Conservation (phyloP, 257 asterid species). For the Thymus quinquecostatus region DNA sequence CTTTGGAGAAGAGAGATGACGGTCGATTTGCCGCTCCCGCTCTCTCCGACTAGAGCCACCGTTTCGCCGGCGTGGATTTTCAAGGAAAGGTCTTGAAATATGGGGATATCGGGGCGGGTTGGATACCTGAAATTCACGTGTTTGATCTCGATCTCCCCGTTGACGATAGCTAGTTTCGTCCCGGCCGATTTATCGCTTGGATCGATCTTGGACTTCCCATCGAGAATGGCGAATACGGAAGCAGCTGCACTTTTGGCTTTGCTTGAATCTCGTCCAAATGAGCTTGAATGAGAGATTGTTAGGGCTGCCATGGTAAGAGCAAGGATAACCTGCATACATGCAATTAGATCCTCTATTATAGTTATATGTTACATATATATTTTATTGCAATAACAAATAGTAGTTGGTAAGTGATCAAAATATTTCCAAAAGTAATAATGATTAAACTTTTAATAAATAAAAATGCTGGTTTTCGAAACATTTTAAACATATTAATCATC, state of each 20-base stretch:
- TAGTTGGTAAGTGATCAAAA: too few relatives aligned
- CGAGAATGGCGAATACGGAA: conserved; percentile 68
- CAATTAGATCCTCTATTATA: too few relatives aligned
- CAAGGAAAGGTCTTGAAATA: not conserved
- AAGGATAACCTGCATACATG: conserved; percentile 65
- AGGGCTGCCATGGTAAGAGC: conserved; percentile 72
- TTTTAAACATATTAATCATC: too few relatives aligned
- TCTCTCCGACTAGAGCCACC: conserved; percentile 82
- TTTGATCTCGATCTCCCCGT: conserved; percentile 66
- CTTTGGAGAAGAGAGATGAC: conserved; percentile 29
- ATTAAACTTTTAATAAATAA: too few relatives aligned
- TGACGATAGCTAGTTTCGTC: conserved; percentile 50
- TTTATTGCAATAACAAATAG: too few relatives aligned
- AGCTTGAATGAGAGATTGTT: conserved; percentile 75
- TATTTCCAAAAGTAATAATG: too few relatives aligned
- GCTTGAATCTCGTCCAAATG: conserved; percentile 65
- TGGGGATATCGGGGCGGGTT: conserved; percentile 23
- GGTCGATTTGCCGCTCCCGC: conserved; percentile 89
- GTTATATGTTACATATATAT: too few relatives aligned
- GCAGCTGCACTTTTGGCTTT: conserved; percentile 77
- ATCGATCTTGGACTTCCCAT: conserved; percentile 63
- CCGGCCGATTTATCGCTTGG: conserved; percentile 72
- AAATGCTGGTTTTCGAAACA: too few relatives aligned
- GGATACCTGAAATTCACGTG: conserved; percentile 78
- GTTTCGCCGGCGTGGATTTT: conserved; percentile 23